phyloP scores from a whole-genome alignment of 169 alveolate species.

The Plasmodium billcollinsi region DNA sequence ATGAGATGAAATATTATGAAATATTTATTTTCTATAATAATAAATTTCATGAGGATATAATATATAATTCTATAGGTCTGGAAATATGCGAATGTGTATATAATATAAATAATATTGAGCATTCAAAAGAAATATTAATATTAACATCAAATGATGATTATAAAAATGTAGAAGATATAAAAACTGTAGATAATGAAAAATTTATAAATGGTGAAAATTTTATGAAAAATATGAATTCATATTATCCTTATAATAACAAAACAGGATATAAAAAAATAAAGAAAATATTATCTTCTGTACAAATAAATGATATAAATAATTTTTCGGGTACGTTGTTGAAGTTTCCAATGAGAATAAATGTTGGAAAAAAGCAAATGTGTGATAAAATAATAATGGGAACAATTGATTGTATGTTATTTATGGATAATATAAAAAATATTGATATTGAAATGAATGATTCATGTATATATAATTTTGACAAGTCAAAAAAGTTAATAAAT shows the following conservation, averaged over 20 bases:
- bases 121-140: conserved; percentile 25
- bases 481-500: not conserved
- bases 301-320: conserved; percentile 5
- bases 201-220: too few species aligned
- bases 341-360: conserved; percentile 3
- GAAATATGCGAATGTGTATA: conserved; percentile 20
- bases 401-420: conserved; percentile 11
- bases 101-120: conserved; percentile 10
- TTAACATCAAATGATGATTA: not conserved
- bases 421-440: conserved; percentile 21
- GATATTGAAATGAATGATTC: conserved; percentile 22
- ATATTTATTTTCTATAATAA: conserved; percentile 29
- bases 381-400: conserved; percentile 40
- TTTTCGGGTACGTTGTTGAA: conserved; percentile 52
- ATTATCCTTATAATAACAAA: too few species aligned
- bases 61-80: conserved; percentile 18
- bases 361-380: conserved; percentile 2
- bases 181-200: not conserved
- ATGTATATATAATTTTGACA: conserved; percentile 22
- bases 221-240: too few species aligned
- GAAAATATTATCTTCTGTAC: conserved; percentile 17
- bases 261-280: conserved; percentile 2
- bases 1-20: conserved; percentile 22
- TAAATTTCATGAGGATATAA: conserved; percentile 3
- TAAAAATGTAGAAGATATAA: not conserved